These are phyloP conservation scores for Spirogloea muscicola DNA, from an alignment of 139 green algal species.

Conservation along the genomic window DNA sequence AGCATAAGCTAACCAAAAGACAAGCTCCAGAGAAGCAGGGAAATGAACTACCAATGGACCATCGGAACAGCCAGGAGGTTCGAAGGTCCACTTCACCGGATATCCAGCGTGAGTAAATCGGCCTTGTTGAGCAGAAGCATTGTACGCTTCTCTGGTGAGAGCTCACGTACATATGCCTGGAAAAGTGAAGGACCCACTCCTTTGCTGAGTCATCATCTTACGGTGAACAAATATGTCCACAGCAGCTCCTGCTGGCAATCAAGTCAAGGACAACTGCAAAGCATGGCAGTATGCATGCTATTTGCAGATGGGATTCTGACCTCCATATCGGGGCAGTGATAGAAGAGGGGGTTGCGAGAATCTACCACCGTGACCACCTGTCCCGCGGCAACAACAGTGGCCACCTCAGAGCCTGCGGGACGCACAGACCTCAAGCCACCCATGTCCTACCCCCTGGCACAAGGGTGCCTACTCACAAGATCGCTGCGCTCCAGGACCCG, in stretches of 20 bases:
- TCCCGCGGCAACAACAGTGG: no score
- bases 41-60: no score
- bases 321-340: conserved; percentile 80
- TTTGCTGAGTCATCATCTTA: no score
- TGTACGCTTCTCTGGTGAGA: conserved; percentile 61
- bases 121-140: conserved; percentile 97
- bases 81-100: conserved; percentile 1
- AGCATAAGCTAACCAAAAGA: no score
- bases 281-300: background rate
- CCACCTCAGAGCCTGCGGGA: no score
- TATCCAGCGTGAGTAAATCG: conserved; percentile 75
- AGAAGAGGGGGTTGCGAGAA: conserved; percentile 87
- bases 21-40: no score
- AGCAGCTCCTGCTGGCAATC: no score
- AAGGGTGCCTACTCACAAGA: conserved; percentile 79
- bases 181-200: no score
- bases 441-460: no score
- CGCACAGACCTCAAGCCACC: no score
- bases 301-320: conserved; percentile 8
- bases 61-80: no score
- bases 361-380: conserved; percentile 82
- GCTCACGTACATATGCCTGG: conserved; percentile 63
- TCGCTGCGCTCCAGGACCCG: conserved; percentile 91
- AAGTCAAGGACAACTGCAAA: background rate
- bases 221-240: no score